Percentiles rank a stretch among this genome's conserved stretches.
These are phyloP conservation scores for Phialemoniopsis sp. DNA, from an alignment of 2,329 filamentous ascomycete genomes.

Conservation along the genomic window DNA sequence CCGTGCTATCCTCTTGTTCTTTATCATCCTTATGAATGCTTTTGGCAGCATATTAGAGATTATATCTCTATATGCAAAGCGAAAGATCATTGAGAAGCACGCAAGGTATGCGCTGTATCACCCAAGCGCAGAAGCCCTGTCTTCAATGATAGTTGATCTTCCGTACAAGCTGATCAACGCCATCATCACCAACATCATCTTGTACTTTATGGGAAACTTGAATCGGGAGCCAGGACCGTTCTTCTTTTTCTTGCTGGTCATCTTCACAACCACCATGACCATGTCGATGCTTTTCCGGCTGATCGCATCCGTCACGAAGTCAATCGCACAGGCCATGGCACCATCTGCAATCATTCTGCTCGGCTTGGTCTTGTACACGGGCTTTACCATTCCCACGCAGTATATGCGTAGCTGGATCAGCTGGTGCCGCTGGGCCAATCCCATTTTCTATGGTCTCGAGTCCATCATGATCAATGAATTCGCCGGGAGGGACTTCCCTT, in stretches of 20 bases:
- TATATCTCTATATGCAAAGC: conserved; percentile 10
- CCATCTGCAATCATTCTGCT: not conserved
- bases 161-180: conserved; percentile 59
- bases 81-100: conserved; percentile 25
- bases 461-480: conserved; percentile 56
- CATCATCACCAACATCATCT: conserved; percentile 62
- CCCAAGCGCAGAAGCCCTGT: conserved; percentile 39
- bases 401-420: not conserved
- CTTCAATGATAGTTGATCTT: conserved; percentile 52
- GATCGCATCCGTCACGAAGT: no score
- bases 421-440: conserved; percentile 1
- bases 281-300: conserved; percentile 67
- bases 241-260: conserved; percentile 57
- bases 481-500: conserved; percentile 51
- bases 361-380: not conserved
- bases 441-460: not conserved
- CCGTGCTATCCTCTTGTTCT: conserved; percentile 48
- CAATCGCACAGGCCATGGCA: conserved; percentile 45
- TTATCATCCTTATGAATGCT: conserved; percentile 47
- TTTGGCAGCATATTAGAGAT: conserved; percentile 75
- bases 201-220: conserved; percentile 77
- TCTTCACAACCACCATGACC: conserved; percentile 46
- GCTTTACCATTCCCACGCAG: not conserved
- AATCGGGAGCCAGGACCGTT: conserved; percentile 62
- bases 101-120: conserved; percentile 47